Evolutionary conservation across 495 filamentous ascomycete species (phyloP).

Genomic region (Aspergillus sclerotiicarbonarius): DNA sequence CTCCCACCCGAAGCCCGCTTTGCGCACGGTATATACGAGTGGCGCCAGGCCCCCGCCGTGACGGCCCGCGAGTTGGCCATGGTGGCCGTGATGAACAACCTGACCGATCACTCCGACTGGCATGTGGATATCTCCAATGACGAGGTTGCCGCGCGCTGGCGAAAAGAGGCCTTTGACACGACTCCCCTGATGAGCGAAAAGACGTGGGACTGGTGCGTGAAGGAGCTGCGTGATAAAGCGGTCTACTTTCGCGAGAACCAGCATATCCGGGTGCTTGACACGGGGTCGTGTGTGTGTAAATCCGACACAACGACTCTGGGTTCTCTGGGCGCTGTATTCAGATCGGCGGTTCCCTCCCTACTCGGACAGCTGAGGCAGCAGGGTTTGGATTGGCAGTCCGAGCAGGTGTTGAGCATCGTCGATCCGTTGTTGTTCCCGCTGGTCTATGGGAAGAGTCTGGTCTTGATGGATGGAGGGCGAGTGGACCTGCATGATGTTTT

Average conservation of each 20-base stretch:
- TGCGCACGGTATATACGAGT: slow-evolving; percentile 9
- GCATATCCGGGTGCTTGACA: slow-evolving; percentile 11
- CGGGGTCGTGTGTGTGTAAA: slow-evolving; percentile 12
- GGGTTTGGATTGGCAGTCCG: background rate
- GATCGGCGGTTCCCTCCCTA: background rate
- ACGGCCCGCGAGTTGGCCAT: slow-evolving; percentile 35
- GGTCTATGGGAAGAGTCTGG: background rate
- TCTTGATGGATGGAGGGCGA: background rate
- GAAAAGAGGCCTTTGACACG: slow-evolving; percentile 3
- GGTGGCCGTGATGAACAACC: slow-evolving; percentile 29
- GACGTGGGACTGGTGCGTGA: slow-evolving; percentile 17
- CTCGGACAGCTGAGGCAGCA: background rate
- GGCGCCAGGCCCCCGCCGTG: slow-evolving; percentile 4
- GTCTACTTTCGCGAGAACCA: slow-evolving; percentile 6
- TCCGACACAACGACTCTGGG: slow-evolving; percentile 9
- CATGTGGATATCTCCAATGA: slow-evolving; percentile 9
- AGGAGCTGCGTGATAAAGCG: slow-evolving; percentile 18
- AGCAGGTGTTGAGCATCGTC: background rate
- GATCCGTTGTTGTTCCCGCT: slow-evolving; percentile 10
- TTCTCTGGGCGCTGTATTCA: background rate
- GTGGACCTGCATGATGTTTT: background rate
- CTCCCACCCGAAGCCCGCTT: slow-evolving; percentile 9
- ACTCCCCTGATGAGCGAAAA: slow-evolving; percentile 13
- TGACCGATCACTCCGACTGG: slow-evolving; percentile 48
- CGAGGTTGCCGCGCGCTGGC: slow-evolving; percentile 7